These are phyloP conservation scores for Leucaena leucocephala DNA, from an alignment of 306 rosid species.

Conservation along the genomic window DNA sequence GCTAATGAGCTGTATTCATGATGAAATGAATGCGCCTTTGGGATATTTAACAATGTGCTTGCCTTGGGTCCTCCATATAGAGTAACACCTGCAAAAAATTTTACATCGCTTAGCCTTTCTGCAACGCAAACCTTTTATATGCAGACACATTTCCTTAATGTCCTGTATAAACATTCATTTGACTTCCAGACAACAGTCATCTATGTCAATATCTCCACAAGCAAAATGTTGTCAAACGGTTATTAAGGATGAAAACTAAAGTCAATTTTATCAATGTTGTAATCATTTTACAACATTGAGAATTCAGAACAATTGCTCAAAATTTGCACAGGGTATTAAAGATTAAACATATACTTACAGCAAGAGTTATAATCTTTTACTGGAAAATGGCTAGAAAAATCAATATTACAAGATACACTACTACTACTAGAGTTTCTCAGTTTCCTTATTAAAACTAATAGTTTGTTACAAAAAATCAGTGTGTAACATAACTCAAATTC, in stretches of 20 bases:
- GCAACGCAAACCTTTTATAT: slow-evolving; percentile 24
- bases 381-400: neutral
- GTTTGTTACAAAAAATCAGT: neutral
- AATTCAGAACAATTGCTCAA: neutral
- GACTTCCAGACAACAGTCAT: slow-evolving; percentile 11
- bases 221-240: neutral
- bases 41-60: slow-evolving; percentile 66
- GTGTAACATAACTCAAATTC: neutral
- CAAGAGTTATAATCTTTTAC: neutral
- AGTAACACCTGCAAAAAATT: slow-evolving; percentile 63
- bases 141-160: no score
- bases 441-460: neutral
- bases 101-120: slow-evolving; percentile 2
- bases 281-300: neutral
- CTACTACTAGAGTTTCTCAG: neutral
- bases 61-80: slow-evolving; percentile 90
- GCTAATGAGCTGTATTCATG: slow-evolving; percentile 89
- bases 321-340: neutral
- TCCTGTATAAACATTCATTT: neutral
- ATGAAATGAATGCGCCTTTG: slow-evolving; percentile 72
- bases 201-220: neutral
- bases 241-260: slow-evolving; percentile 11
- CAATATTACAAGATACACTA: neutral
- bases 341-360: neutral
- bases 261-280: neutral